Evolutionary conservation across 2,329 filamentous ascomycete species (phyloP).

Genomic region (Trichoderma simmonsii): DNA sequence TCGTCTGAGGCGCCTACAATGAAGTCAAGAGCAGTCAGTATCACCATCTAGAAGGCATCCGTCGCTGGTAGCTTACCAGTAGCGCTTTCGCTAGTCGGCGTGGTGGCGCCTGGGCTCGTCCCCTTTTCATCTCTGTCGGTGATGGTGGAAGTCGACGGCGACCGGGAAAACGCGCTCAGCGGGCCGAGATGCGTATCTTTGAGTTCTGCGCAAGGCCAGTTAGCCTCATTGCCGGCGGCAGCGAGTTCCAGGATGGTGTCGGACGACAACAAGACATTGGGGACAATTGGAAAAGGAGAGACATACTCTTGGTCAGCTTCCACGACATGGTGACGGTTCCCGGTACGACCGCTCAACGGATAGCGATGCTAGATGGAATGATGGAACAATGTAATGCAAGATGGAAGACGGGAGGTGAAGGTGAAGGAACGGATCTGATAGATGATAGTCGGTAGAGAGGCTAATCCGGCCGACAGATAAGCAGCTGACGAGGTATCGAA

Average conservation of each 20-base stretch:
- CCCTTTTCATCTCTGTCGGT: constrained; percentile 63
- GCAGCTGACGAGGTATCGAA: constrained; percentile 8
- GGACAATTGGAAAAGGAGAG: constrained; percentile 1
- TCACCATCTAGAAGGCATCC: neutral
- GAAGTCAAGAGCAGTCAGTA: constrained; percentile 1
- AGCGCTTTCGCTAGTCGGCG: constrained; percentile 64
- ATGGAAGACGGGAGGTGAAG: neutral
- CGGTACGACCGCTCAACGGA: constrained; percentile 7
- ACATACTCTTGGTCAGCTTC: constrained; percentile 55
- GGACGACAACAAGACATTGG: neutral
- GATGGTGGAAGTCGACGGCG: constrained; percentile 89
- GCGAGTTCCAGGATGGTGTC: no score
- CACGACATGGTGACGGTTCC: constrained; percentile 48
- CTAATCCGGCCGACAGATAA: constrained; percentile 4
- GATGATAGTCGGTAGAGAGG: neutral
- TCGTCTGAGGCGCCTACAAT: constrained; percentile 75
- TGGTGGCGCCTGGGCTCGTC: constrained; percentile 52
- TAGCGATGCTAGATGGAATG: neutral
- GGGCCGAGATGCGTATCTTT: constrained; percentile 97
- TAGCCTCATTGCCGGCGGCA: constrained; percentile 20
- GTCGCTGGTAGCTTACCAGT: constrained; percentile 59
- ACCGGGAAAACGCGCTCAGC: constrained; percentile 85
- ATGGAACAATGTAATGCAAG: constrained; percentile 15
- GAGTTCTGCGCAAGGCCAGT: constrained; percentile 53
- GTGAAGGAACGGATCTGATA: constrained; percentile 4